Evolutionary conservation across 345 rosid species (phyloP).

Genomic region (Hibiscus trionum): DNA sequence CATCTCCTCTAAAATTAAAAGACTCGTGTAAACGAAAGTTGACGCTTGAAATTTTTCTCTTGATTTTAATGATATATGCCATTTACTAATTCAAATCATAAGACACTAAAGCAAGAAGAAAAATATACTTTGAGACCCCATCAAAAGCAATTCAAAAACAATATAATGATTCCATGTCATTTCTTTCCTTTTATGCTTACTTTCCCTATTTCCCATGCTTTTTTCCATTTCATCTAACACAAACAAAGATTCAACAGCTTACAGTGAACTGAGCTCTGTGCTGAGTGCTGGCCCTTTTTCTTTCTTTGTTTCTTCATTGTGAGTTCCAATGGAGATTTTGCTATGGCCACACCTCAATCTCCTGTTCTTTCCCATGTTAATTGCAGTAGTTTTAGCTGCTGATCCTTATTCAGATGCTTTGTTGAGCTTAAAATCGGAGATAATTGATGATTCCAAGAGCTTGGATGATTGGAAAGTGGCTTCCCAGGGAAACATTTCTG

Average conservation of each 20-base stretch:
- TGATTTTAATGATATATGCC: too few relatives aligned
- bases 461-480: conserved; percentile 60
- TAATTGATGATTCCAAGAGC: conserved; percentile 38
- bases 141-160: conserved; percentile 21
- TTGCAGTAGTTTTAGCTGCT: conserved; percentile 20
- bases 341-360: conserved; percentile 23
- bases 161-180: conserved; percentile 29
- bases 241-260: neutral
- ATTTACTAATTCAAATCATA: too few relatives aligned
- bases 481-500: conserved; percentile 22
- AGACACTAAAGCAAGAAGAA: too few relatives aligned
- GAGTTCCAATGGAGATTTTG: conserved; percentile 53
- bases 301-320: conserved; percentile 15
- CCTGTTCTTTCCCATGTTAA: conserved; percentile 19
- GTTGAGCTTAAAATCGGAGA: conserved; percentile 59
- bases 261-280: conserved; percentile 15
- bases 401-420: conserved; percentile 69
- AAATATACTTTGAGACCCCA: conserved; percentile 18
- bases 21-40: too few relatives aligned
- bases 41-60: too few relatives aligned
- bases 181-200: conserved; percentile 18
- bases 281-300: neutral
- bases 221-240: conserved; percentile 18
- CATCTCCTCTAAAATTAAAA: too few relatives aligned
- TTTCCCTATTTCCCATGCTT: conserved; percentile 72